These are phyloP conservation scores for Macadamia tetraphylla DNA, from an alignment of 164 flowering plant species.

Conservation along the genomic window DNA sequence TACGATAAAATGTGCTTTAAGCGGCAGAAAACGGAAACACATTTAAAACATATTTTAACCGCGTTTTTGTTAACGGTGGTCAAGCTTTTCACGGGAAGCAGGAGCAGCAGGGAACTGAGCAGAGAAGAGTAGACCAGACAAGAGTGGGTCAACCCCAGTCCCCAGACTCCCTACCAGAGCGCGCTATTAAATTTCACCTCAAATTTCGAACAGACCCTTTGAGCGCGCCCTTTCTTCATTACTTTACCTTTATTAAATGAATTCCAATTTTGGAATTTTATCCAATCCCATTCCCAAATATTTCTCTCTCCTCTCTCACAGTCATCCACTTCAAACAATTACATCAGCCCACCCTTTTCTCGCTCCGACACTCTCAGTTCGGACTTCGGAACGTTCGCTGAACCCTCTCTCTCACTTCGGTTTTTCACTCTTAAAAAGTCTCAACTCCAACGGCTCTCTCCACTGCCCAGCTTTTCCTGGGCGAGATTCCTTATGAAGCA, in stretches of 20 bases:
- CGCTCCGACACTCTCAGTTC: background rate
- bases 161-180: background rate
- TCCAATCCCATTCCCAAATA: background rate
- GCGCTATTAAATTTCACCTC: slow-evolving; percentile 8
- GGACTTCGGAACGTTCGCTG: background rate
- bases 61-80: no score
- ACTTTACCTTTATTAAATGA: background rate
- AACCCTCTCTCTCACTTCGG: no score
- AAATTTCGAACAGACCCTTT: slow-evolving; percentile 12
- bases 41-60: no score
- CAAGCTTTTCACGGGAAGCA: no score
- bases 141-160: no score
- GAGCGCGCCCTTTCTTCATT: slow-evolving; percentile 4
- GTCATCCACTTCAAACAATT: background rate
- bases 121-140: no score
- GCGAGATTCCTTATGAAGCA: background rate
- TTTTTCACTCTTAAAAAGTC: no score
- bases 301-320: no score
- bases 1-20: no score
- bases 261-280: background rate
- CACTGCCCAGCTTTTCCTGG: background rate
- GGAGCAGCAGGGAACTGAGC: no score
- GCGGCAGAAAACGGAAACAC: no score
- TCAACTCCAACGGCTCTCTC: no score
- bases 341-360: background rate